phyloP scores from a whole-genome alignment of 176 grass and related monocot species.

The Bromus sterilis region DNA sequence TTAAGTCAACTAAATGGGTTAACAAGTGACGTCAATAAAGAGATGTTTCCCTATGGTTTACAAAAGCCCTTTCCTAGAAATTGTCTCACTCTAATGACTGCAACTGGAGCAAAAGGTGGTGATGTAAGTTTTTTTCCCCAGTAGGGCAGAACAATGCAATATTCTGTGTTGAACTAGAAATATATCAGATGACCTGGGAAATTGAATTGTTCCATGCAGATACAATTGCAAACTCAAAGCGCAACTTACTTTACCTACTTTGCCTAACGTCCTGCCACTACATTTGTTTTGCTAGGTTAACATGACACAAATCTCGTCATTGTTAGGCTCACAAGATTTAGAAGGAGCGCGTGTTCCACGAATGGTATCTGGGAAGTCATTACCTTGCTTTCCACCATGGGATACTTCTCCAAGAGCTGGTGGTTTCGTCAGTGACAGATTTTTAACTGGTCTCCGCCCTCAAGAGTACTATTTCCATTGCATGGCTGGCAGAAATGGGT shows the following conservation, averaged over 20 bases:
- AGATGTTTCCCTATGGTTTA: conserved; percentile 60
- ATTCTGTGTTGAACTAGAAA: conserved; percentile 7
- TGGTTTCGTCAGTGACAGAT: conserved; percentile 81
- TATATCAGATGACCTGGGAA: background rate
- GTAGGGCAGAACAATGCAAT: background rate
- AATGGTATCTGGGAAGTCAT: conserved; percentile 91
- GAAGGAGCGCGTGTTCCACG: conserved; percentile 90
- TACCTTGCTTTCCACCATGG: conserved; percentile 91
- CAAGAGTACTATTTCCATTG: conserved; percentile 99
- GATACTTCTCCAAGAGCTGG: conserved; percentile 73
- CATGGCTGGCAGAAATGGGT: conserved; percentile 98
- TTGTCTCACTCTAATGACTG: conserved; percentile 95
- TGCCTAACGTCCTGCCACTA: background rate
- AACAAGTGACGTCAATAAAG: conserved; percentile 50
- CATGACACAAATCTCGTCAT: conserved; percentile 94
- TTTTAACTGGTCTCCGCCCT: conserved; percentile 92
- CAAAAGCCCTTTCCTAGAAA: conserved; percentile 70
- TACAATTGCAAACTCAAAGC: background rate
- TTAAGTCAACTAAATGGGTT: conserved; percentile 40
- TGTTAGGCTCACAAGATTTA: conserved; percentile 87
- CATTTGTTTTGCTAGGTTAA: conserved; percentile 60
- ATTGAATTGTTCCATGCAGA: background rate
- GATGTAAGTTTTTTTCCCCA: conserved; percentile 41
- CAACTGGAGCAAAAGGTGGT: conserved; percentile 85
- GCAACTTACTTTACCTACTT: background rate